Evolutionary conservation across 371 early-diverging fungal species (phyloP).

Genomic region (Capniomyces stellatus): DNA sequence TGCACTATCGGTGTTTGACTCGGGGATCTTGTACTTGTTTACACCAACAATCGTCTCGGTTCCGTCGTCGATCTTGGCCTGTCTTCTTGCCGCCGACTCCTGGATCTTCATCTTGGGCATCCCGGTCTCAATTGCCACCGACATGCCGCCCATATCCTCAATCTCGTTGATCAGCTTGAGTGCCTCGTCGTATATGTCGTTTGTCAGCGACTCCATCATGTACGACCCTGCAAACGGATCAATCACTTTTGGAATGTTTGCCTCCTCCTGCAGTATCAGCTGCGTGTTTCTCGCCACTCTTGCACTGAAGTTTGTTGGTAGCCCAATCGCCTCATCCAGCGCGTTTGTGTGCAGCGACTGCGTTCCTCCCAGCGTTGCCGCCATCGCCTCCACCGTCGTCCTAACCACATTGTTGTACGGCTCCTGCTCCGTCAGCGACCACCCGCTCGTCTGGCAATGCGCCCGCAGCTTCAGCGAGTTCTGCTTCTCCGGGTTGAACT

Average conservation of each 20-base stretch:
- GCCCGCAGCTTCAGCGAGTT: constrained; percentile 63
- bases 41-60: constrained; percentile 70
- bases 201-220: constrained; percentile 76
- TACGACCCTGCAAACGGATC: constrained; percentile 83
- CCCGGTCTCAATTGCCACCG: constrained; percentile 67
- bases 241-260: constrained; percentile 58
- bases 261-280: constrained; percentile 67
- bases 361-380: constrained; percentile 70
- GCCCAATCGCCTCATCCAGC: constrained; percentile 68
- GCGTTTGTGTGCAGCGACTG: constrained; percentile 76
- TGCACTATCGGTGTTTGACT: constrained; percentile 16
- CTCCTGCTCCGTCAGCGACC: constrained; percentile 78
- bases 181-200: constrained; percentile 49
- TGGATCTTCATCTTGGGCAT: constrained; percentile 75
- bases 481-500: constrained; percentile 46
- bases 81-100: constrained; percentile 65
- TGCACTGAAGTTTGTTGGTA: constrained; percentile 64
- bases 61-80: constrained; percentile 66
- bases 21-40: constrained; percentile 57
- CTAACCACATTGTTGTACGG: constrained; percentile 77
- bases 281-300: constrained; percentile 78
- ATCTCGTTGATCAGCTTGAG: constrained; percentile 48
- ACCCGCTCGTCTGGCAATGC: constrained; percentile 77
- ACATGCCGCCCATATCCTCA: constrained; percentile 73
- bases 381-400: constrained; percentile 78